Evolutionary conservation across 371 early-diverging fungal genomes (phyloP).

Genomic region (Cokeromyces recurvatus): DNA sequence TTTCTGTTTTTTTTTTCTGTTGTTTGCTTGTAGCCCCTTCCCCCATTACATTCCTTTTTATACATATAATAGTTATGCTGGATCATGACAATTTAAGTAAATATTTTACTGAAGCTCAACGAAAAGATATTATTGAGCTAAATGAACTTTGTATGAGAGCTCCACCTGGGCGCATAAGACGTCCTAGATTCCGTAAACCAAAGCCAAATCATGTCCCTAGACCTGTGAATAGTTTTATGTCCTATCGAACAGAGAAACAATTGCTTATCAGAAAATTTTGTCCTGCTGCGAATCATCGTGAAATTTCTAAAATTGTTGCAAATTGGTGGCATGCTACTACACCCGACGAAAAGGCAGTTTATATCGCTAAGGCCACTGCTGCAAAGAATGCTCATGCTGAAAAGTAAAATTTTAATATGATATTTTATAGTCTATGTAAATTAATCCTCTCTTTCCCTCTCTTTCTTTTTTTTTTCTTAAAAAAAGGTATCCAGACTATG

Average conservation of each 20-base stretch:
- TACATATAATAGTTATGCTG: neutral
- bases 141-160: neutral
- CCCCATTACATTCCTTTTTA: no score
- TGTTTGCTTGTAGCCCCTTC: no score
- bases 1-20: no score
- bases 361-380: slow-evolving; percentile 46
- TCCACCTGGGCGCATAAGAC: slow-evolving; percentile 10
- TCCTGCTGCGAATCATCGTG: slow-evolving; percentile 63
- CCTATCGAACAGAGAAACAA: slow-evolving; percentile 62
- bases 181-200: slow-evolving; percentile 14
- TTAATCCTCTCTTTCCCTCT: no score
- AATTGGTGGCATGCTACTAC: slow-evolving; percentile 60
- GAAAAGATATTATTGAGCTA: slow-evolving; percentile 9
- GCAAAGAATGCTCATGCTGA: slow-evolving; percentile 53
- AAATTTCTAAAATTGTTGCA: slow-evolving; percentile 61
- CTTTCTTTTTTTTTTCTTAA: no score
- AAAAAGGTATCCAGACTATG: slow-evolving; percentile 67
- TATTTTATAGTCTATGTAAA: no score
- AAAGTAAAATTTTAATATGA: slow-evolving; percentile 53
- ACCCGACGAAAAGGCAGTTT: slow-evolving; percentile 49
- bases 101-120: slow-evolving; percentile 6
- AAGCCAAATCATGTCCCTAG: slow-evolving; percentile 36
- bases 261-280: slow-evolving; percentile 50
- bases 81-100: slow-evolving; percentile 1
- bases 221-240: slow-evolving; percentile 59